phyloP scores from a whole-genome alignment of 352 stramenopile species.

The Phytophthora capsici region DNA sequence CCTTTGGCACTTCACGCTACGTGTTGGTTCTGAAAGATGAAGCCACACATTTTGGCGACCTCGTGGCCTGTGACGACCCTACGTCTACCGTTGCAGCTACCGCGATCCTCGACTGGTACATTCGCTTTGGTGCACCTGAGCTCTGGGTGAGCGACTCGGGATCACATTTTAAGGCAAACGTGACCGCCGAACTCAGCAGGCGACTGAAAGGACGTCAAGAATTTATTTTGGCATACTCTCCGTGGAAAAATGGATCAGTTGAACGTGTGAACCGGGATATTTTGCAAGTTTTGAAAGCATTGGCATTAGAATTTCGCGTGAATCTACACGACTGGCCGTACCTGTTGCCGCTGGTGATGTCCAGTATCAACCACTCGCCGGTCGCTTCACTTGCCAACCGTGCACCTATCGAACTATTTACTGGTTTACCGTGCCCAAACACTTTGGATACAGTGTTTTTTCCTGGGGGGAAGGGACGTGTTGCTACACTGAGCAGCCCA shows the following conservation, averaged over 20 bases:
- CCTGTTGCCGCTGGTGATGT: neutral
- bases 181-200: slow-evolving; percentile 14
- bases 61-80: slow-evolving; percentile 18
- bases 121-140: slow-evolving; percentile 12
- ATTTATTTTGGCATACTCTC: slow-evolving; percentile 14
- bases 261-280: too few species aligned
- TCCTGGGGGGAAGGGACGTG: slow-evolving; percentile 3
- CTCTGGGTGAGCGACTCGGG: slow-evolving; percentile 35
- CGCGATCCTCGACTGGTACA: slow-evolving; percentile 7
- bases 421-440: slow-evolving; percentile 4
- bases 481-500: neutral
- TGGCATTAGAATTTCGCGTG: slow-evolving; percentile 4
- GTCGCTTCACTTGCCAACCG: slow-evolving; percentile 6
- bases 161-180: slow-evolving; percentile 39
- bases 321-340: slow-evolving; percentile 11
- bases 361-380: slow-evolving; percentile 5
- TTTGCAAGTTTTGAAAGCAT: slow-evolving; percentile 5
- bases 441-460: slow-evolving; percentile 5
- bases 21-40: slow-evolving; percentile 15
- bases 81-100: slow-evolving; percentile 16
- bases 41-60: slow-evolving; percentile 10
- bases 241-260: too few species aligned
- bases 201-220: slow-evolving; percentile 1
- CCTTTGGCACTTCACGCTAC: slow-evolving; percentile 13
- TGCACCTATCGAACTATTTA: slow-evolving; percentile 7